Base-by-base conservation (phyloP, 257 asterid species). In the Plantago major region DNA sequence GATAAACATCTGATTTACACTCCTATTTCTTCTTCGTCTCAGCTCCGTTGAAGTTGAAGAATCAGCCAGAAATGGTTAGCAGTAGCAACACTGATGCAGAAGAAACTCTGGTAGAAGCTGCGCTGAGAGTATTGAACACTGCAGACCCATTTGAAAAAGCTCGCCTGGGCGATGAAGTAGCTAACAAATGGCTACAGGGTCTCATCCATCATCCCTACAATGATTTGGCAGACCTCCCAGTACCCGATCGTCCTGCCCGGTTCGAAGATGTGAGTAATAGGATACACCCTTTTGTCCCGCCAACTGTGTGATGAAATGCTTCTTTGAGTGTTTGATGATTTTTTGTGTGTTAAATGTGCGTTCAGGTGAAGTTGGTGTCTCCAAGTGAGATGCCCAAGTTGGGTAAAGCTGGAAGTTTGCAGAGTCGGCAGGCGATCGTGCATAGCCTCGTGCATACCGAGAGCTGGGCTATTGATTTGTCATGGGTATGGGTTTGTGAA, bases 391-490 rank as follows among this genome's bases (percentile, higher is more conserved):
- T 92, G 97, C 97, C 97, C 22, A 92, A 92, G 77, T 89, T 92
- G 69, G 97, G 97, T 56, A 92, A 77, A 79, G 98, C 86, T 15
- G 98, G 98, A 79, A 92, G 95, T 75, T 81, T 89, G 72, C 97
- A 89, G 68, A 92, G 98, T 67, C 84, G 98, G 60, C 95, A 84
- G 72, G 96, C 98, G 54, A 78, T 92, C 71, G 90, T 92, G 66
- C 97, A 92, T 46, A 92, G 98, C 64, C 98, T 92, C 58, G 96
- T 81, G 71, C 97, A 92, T 68, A 92, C 83, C 28, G 98, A 92
- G 66, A 92, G 98, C 79, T 92, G 98, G 98, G 98, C 98, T 46
- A 81, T 92, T 67, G 97, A 89, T 82, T 83, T 92, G 67, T 89
- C 98, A 55, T 92, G 98, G 98, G 97, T 91, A 81, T 0, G 3